Conservation (phyloP, 495 filamentous ascomycete species). For the Penicillium canescens region DNA sequence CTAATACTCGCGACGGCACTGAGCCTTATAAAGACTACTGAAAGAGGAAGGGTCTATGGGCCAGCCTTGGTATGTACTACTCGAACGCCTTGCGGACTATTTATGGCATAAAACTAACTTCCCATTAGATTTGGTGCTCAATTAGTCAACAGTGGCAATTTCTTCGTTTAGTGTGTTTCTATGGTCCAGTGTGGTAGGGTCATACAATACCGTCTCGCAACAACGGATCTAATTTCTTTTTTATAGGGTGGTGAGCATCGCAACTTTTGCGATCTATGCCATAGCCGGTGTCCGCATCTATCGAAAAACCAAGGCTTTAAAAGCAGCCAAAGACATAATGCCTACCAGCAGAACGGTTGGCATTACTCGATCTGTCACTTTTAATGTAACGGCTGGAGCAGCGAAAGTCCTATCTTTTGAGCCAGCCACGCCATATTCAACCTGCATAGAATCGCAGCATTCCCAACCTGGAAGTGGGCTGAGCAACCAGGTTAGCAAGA, state of each 20-base stretch:
- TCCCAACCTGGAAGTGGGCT: neutral
- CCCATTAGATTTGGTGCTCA: neutral
- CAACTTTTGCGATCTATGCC: neutral
- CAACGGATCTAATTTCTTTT: neutral
- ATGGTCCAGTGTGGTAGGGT: neutral
- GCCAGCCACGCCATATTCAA: neutral
- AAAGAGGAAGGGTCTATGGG: neutral
- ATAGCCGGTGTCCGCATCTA: neutral
- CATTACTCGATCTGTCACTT: neutral
- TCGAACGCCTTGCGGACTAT: neutral
- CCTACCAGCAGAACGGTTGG: neutral
- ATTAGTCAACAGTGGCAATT: neutral
- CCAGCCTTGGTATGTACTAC: neutral
- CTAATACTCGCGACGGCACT: neutral
- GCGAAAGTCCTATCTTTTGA: neutral
- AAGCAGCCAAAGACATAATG: neutral
- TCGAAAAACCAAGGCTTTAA: neutral
- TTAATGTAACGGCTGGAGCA: neutral
- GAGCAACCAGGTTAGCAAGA: neutral
- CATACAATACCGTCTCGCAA: neutral
- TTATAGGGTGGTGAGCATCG: neutral
- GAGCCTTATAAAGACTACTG: neutral
- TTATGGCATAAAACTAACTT: neutral
- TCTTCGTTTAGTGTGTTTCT: neutral
- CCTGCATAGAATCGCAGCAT: neutral